Conservation (phyloP, 2,329 filamentous ascomycete genomes). For the Elsinoe necatrix region DNA sequence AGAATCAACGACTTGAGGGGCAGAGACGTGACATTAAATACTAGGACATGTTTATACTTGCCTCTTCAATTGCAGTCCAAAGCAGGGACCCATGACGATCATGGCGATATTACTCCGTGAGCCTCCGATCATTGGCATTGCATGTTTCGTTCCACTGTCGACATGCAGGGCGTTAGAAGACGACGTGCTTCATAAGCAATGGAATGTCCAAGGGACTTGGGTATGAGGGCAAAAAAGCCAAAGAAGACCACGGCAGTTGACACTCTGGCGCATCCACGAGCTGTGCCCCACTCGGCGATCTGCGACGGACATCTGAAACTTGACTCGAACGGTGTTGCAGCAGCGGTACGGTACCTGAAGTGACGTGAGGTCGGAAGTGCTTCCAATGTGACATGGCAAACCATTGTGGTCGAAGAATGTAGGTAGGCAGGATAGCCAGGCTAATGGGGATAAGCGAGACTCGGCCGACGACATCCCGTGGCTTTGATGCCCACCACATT, state of each 20-base stretch:
- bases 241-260: conserved; percentile 1
- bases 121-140: neutral
- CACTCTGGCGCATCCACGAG: neutral
- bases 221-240: conserved; percentile 2
- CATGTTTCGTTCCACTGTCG: neutral
- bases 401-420: too few species aligned
- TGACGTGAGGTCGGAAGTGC: neutral
- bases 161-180: neutral
- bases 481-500: too few species aligned
- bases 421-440: too few species aligned
- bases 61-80: neutral
- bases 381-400: too few species aligned
- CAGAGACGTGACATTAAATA: too few species aligned
- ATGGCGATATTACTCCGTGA: neutral
- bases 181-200: neutral
- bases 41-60: neutral
- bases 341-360: neutral
- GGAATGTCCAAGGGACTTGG: neutral
- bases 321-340: neutral
- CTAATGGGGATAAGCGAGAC: too few species aligned
- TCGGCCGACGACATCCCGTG: too few species aligned
- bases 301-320: conserved; percentile 2
- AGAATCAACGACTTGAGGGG: too few species aligned
- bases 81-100: neutral
- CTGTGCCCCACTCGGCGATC: conserved; percentile 2